These are phyloP conservation scores for Pestalotiopsis sp. DNA, from an alignment of 2,329 filamentous ascomycete genomes.

Conservation along the genomic window DNA sequence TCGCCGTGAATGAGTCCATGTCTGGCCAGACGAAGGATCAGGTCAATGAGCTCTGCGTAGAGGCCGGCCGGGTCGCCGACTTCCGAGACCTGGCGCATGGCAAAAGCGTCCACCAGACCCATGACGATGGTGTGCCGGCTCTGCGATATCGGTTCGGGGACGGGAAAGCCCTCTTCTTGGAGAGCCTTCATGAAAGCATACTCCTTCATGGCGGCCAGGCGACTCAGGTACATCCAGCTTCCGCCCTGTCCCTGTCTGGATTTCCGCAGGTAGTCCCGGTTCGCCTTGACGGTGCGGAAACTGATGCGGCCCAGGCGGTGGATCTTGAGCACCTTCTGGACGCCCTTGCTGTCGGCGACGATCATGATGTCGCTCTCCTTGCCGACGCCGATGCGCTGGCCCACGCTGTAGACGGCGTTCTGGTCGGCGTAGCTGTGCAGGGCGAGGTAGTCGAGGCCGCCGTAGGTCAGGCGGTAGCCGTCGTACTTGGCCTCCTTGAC, in stretches of 20 bases:
- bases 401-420: conserved; percentile 85
- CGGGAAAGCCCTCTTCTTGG: conserved; percentile 80
- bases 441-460: conserved; percentile 95
- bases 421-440: conserved; percentile 84
- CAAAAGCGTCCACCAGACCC: conserved; percentile 89
- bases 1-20: conserved; percentile 95
- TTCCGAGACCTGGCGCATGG: conserved; percentile 82
- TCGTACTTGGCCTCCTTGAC: conserved; percentile 98
- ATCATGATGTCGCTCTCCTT: conserved; percentile 98
- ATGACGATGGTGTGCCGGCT: conserved; percentile 96
- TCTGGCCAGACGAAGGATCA: conserved; percentile 81
- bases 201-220: conserved; percentile 90
- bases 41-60: conserved; percentile 86
- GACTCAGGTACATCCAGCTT: conserved; percentile 98
- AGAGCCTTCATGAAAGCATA: conserved; percentile 92
- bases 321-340: conserved; percentile 88
- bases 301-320: conserved; percentile 94
- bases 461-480: conserved; percentile 94
- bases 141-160: conserved; percentile 85
- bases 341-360: conserved; percentile 77
- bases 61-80: conserved; percentile 83
- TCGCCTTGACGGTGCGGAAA: conserved; percentile 93
- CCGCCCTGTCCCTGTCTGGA: conserved; percentile 56
- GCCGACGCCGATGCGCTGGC: conserved; percentile 91
- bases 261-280: conserved; percentile 91